Conservation (phyloP, 306 rosid genomes). For the Rosa persica region DNA sequence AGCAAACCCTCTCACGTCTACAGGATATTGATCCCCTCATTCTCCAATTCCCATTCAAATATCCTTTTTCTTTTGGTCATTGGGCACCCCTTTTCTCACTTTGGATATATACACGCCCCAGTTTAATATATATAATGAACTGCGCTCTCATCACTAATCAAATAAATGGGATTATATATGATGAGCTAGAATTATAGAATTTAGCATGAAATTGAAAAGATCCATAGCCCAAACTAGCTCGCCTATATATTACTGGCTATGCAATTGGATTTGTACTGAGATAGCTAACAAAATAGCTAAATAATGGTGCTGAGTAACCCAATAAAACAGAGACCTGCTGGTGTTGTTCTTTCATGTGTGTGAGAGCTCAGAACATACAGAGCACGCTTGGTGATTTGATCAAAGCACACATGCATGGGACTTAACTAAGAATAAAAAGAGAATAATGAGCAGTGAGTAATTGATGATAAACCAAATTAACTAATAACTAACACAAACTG, state of each 20-base stretch:
- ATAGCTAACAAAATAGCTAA: background rate
- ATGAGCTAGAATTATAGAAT: background rate
- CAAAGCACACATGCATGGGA: conserved; percentile 41
- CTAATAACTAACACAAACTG: conserved; percentile 12
- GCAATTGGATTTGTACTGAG: background rate
- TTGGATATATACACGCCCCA: too few relatives aligned
- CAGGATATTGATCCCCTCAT: conserved; percentile 17
- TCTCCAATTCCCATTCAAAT: background rate
- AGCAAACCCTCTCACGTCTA: conserved; percentile 36
- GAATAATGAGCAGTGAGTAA: conserved; percentile 7
- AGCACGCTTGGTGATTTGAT: conserved; percentile 63
- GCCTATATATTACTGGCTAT: background rate
- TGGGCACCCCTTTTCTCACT: background rate
- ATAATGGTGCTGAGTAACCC: background rate
- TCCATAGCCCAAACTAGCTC: background rate
- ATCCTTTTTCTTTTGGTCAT: background rate
- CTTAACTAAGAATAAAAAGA: conserved; percentile 25
- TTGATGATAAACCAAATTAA: background rate
- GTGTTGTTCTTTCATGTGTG: conserved; percentile 16
- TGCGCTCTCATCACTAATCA: background rate
- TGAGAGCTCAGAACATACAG: conserved; percentile 18
- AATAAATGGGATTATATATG: background rate
- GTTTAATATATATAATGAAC: too few relatives aligned
- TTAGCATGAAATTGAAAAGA: background rate
- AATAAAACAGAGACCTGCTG: conserved; percentile 5